Conservation (phyloP, 1,139 yeast species). For the Yamadazyma epiphylla region DNA sequence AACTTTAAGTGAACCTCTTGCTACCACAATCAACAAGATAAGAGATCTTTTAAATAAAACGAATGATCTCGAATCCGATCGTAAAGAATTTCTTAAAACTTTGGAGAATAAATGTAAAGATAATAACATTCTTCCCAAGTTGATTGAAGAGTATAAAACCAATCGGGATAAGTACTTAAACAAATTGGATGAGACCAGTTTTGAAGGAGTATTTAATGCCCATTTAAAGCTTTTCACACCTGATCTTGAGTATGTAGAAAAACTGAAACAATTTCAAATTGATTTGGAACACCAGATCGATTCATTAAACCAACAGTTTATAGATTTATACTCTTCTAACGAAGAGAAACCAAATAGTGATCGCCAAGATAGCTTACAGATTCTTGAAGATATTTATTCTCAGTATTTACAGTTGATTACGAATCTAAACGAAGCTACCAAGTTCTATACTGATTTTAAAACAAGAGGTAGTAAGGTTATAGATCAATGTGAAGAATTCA, state of each 20-base stretch:
- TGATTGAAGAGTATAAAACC: conserved; percentile 43
- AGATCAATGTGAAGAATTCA: conserved; percentile 50
- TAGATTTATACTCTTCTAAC: conserved; percentile 12
- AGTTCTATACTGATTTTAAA: conserved; percentile 65
- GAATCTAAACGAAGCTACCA: conserved; percentile 65
- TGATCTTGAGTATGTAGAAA: conserved; percentile 36
- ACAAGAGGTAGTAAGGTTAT: conserved; percentile 46
- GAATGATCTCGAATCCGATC: conserved; percentile 21
- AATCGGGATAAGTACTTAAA: conserved; percentile 9
- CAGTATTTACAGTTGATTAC: conserved; percentile 53
- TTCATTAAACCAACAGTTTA: conserved; percentile 35
- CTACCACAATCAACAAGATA: conserved; percentile 35
- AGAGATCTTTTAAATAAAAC: conserved; percentile 32
- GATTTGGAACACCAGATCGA: conserved; percentile 42
- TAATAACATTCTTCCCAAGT: conserved; percentile 47
- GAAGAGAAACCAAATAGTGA: conserved; percentile 16
- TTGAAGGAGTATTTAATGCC: conserved; percentile 28
- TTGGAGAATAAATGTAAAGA: conserved; percentile 45
- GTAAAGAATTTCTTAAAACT: conserved; percentile 38
- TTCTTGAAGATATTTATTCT: conserved; percentile 50
- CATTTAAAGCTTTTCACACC: conserved; percentile 40
- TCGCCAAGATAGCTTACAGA: conserved; percentile 50
- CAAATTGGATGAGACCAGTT: conserved; percentile 21
- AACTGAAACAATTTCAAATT: conserved; percentile 38
- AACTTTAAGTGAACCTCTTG: conserved; percentile 38